Evolutionary conservation across 2,329 filamentous ascomycete genomes (phyloP).

Genomic region (Macroventuria anomochaeta): DNA sequence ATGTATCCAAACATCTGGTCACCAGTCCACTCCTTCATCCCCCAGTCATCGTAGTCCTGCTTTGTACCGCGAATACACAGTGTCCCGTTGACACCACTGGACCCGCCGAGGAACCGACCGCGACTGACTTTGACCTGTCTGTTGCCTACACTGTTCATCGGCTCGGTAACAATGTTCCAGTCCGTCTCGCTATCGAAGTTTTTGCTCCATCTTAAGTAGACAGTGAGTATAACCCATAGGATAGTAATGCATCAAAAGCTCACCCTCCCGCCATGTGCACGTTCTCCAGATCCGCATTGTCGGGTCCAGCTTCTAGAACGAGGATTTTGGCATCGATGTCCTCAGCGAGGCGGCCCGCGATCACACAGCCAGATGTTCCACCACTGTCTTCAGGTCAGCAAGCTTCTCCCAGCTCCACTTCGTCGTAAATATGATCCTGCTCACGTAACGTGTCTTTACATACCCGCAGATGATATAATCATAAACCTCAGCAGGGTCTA

Average conservation of each 20-base stretch:
- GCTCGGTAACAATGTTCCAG: conserved; percentile 58
- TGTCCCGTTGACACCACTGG: conserved; percentile 59
- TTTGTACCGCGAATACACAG: conserved; percentile 58
- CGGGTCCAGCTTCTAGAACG: conserved; percentile 57
- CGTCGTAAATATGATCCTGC: too few relatives aligned
- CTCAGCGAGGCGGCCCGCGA: conserved; percentile 57
- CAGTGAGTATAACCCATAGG: conserved; percentile 13
- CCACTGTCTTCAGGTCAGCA: conserved; percentile 36
- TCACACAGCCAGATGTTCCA: conserved; percentile 58
- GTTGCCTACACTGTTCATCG: conserved; percentile 49
- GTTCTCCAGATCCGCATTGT: conserved; percentile 56
- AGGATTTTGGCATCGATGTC: conserved; percentile 52
- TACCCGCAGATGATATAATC: conserved; percentile 41
- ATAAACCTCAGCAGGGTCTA: conserved; percentile 26
- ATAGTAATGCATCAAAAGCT: background rate
- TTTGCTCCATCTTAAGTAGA: conserved; percentile 47
- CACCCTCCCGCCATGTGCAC: conserved; percentile 60
- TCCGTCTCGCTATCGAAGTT: conserved; percentile 59
- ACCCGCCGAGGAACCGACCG: conserved; percentile 59
- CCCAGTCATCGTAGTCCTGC: conserved; percentile 64
- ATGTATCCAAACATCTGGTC: conserved; percentile 65
- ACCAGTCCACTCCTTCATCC: conserved; percentile 61
- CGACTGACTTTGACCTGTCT: conserved; percentile 58
- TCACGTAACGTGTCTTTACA: too few relatives aligned
- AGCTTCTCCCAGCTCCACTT: too few relatives aligned